Conservation (phyloP, 805 yeast species). For the Alloascoidea hylecoeti region DNA sequence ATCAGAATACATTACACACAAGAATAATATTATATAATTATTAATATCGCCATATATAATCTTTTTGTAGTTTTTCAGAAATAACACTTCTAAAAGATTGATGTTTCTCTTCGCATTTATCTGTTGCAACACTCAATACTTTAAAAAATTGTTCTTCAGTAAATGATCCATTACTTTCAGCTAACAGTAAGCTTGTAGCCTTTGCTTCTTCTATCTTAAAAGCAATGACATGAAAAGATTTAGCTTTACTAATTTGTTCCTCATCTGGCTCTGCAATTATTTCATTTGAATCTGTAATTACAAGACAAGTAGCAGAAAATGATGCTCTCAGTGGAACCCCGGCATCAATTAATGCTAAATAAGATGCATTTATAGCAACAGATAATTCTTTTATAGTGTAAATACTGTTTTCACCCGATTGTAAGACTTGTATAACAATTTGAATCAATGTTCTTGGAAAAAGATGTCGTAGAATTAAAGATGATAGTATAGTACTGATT, state of each 20-base stretch:
- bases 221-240: slow-evolving; percentile 55
- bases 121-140: slow-evolving; percentile 37
- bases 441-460: slow-evolving; percentile 76
- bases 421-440: slow-evolving; percentile 49
- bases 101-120: slow-evolving; percentile 30
- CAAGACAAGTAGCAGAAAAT: slow-evolving; percentile 41
- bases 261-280: slow-evolving; percentile 28
- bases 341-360: slow-evolving; percentile 67
- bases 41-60: slow-evolving; percentile 66
- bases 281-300: slow-evolving; percentile 17
- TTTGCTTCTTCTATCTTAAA: slow-evolving; percentile 36
- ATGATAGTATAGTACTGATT: slow-evolving; percentile 42
- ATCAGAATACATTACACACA: slow-evolving; percentile 1
- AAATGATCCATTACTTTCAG: slow-evolving; percentile 66
- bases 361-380: slow-evolving; percentile 60
- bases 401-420: slow-evolving; percentile 29
- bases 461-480: slow-evolving; percentile 41
- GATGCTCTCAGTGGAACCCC: slow-evolving; percentile 57
- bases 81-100: slow-evolving; percentile 30
- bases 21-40: no score
- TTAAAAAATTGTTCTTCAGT: slow-evolving; percentile 36
- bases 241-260: slow-evolving; percentile 25
- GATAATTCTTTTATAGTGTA: slow-evolving; percentile 30
- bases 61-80: slow-evolving; percentile 30
- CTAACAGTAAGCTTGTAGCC: slow-evolving; percentile 41